Percentiles rank a stretch among this genome's conserved stretches.
Conservation (phyloP, 23 red algal species). For the Gracilariopsis chorda region DNA sequence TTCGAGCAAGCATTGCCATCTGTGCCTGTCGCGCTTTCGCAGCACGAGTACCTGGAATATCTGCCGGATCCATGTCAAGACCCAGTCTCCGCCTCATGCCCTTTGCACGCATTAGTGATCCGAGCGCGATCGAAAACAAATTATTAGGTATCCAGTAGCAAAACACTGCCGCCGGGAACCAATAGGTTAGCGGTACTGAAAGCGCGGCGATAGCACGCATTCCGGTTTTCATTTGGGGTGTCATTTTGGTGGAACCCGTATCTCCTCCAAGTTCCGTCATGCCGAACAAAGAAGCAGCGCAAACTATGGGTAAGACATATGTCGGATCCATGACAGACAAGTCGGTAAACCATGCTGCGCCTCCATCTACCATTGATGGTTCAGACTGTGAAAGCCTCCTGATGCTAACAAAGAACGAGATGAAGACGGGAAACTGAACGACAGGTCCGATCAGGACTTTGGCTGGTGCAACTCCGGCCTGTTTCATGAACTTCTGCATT, state of each 20-base stretch:
- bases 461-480: constrained; percentile 68
- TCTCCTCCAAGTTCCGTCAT: constrained; percentile 78
- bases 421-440: constrained; percentile 88
- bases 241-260: constrained; percentile 30
- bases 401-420: constrained; percentile 83
- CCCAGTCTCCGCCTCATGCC: constrained; percentile 2
- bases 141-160: constrained; percentile 95
- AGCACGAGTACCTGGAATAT: constrained; percentile 60
- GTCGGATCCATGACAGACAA: constrained; percentile 73
- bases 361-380: constrained; percentile 64
- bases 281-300: constrained; percentile 59
- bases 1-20: not conserved
- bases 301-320: constrained; percentile 68
- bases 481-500: constrained; percentile 71
- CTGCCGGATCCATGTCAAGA: constrained; percentile 22
- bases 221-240: constrained; percentile 33
- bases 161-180: constrained; percentile 88
- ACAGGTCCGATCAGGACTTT: constrained; percentile 67
- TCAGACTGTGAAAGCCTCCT: constrained; percentile 69
- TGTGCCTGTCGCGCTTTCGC: not conserved
- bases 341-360: constrained; percentile 88
- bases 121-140: constrained; percentile 73
- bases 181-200: constrained; percentile 76
- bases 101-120: constrained; percentile 15
- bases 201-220: constrained; percentile 63